Base-by-base conservation (phyloP, 2,329 filamentous ascomycete species). In the Diaporthe caulivora region DNA sequence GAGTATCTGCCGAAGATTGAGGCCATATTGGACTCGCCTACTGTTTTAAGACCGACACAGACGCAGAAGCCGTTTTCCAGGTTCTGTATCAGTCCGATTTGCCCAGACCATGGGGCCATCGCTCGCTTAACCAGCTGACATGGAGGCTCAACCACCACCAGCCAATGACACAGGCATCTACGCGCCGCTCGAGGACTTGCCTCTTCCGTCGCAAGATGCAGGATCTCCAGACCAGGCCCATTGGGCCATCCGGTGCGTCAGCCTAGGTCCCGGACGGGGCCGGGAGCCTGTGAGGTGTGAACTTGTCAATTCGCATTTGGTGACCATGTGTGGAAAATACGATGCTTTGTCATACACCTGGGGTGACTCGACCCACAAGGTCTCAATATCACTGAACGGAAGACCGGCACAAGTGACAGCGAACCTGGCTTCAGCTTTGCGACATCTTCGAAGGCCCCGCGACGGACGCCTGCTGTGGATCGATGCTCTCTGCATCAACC, bases 401-500 rank as follows among this genome's bases (percentile, higher is more conserved):
- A n/a, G n/a, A 13, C 31, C 31, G 13, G 47, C 53, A 24, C 29
- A 67, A 24, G 62, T 67, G 62, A 67, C 62, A 18, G 44, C 47
- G 3, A 67, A 67, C 31, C n/a, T 67, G 47, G 62, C 44, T 7
- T 53, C 31, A 31, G 34, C 47, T 26, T 67, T 67, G n/a, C 62
- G 31, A 11, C 62, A 67, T 17, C 62, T 67, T 26, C 44, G 62
- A 15, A 53, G 34, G 47, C 62, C 62, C 10, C 47, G 34, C 24
- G 62, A 51, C 8, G 15, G 11, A 9, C 62, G 62, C 15, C 47
- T 67, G 37, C 47, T 67, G 47, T 67, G 62, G 62, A 67, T 67
- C n/a, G 62, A 67, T 67, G 62, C 62, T 17, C 62, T 67, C 21
- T 67, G 62, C 31, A 67, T 67, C 15, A 67, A 67, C 21, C 62